Percentiles rank a stretch among this genome's conserved stretches.
These are phyloP conservation scores for Drechslerella coelobrocha DNA, from an alignment of 2,329 filamentous ascomycete genomes.

Conservation along the genomic window DNA sequence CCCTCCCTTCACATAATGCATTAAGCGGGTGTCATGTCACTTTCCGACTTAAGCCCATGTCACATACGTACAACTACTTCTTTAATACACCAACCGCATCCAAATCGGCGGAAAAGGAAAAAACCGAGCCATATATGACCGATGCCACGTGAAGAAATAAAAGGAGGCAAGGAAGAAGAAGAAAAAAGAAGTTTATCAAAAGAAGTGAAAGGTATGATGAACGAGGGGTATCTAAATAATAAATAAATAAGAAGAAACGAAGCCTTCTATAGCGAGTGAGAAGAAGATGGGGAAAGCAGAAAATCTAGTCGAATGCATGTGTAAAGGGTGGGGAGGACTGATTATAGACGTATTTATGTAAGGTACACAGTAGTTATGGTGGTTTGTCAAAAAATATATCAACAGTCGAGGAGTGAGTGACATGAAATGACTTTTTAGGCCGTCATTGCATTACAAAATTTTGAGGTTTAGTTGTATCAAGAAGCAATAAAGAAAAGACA, in stretches of 20 bases:
- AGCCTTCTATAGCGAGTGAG: constrained; percentile 14
- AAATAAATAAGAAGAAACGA: not conserved
- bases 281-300: not conserved
- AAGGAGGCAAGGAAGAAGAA: not conserved
- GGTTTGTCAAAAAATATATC: not conserved
- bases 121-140: no score
- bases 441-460: not conserved
- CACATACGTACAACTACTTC: no score
- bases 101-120: no score
- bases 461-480: constrained; percentile 4
- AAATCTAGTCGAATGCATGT: no score
- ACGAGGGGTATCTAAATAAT: constrained; percentile 20
- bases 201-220: not conserved
- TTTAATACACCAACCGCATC: no score
- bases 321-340: no score
- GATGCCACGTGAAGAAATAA: not conserved
- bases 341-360: not conserved
- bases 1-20: no score
- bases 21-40: no score
- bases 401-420: constrained; percentile 1
- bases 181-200: not conserved
- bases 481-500: constrained; percentile 3
- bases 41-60: no score
- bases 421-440: not conserved
- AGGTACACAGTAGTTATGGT: not conserved